Conservation (phyloP, 495 filamentous ascomycete genomes). For the Aspergillus asperescens region DNA sequence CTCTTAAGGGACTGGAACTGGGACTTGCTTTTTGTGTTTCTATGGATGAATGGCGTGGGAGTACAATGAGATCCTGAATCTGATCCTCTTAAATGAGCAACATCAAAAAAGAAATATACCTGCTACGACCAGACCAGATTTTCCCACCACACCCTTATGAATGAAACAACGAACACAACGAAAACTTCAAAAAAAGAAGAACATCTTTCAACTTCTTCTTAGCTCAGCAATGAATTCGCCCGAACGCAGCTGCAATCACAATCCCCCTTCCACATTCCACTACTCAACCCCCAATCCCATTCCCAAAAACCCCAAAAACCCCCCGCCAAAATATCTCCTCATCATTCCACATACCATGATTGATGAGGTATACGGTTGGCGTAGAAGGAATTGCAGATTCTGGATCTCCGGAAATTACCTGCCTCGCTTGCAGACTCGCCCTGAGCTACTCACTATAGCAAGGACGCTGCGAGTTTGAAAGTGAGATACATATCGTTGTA, state of each 20-base stretch:
- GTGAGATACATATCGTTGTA: slow-evolving; percentile 41
- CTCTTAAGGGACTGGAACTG: slow-evolving; percentile 24
- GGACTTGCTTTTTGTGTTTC: slow-evolving; percentile 31
- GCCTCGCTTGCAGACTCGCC: slow-evolving; percentile 51
- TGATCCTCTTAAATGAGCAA: slow-evolving; percentile 31
- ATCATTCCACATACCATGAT: slow-evolving; percentile 41
- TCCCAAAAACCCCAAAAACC: too few relatives aligned
- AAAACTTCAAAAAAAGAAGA: slow-evolving; percentile 29
- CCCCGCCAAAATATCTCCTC: slow-evolving; percentile 49
- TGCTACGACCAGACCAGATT: slow-evolving; percentile 26
- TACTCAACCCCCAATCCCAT: too few relatives aligned
- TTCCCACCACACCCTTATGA: background rate
- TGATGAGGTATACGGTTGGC: slow-evolving; percentile 51
- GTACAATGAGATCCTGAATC: slow-evolving; percentile 19
- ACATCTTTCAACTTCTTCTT: background rate
- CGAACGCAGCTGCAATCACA: background rate
- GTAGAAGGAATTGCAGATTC: slow-evolving; percentile 34
- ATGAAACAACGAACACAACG: slow-evolving; percentile 4
- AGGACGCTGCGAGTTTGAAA: slow-evolving; percentile 47
- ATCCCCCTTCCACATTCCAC: too few relatives aligned
- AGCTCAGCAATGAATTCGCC: background rate
- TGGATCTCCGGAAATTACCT: slow-evolving; percentile 24
- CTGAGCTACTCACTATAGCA: slow-evolving; percentile 28
- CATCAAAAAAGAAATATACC: slow-evolving; percentile 21
- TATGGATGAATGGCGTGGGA: slow-evolving; percentile 37